Base-by-base conservation (phyloP, 2,329 filamentous ascomycete species). In the Scytalidium lignicola region DNA sequence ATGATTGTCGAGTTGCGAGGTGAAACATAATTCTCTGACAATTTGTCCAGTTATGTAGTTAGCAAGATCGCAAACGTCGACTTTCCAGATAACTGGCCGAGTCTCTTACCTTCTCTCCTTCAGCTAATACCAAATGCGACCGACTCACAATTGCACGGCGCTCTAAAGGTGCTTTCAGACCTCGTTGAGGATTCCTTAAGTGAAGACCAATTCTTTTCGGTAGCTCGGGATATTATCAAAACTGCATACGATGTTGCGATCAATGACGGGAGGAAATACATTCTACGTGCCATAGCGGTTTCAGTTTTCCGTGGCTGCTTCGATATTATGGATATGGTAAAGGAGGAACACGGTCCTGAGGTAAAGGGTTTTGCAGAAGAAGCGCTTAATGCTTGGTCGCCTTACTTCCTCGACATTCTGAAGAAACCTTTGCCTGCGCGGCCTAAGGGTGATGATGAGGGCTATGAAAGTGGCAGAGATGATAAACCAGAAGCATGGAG, bases 11-110 rank as follows among this genome's bases (percentile, higher is more conserved):
- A 22, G 26, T n/a, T 39, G 37, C 23, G 46, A 13, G 6, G 5
- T 37, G 32, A 13, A 37, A 5, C 12, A 37, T 28, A 28, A 7
- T 37, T 13, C 15, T 37, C 48, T 53, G 41, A 53, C 19, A 20
- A 13, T 28, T 21, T n/a, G 18, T 44, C 19, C 50, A 84, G 82
- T 67, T 82, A 78, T 58, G 79, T 86, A 4, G 89, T 96, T 54
- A 92, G 90, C 74, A 97, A 96, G 72, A 95, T 99, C 59, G 93
- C 93, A 49, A 86, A 84, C 55, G 82, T 85, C 62, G 93, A 99
- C 72, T 97, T 95, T 65, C 93, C 93, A 47, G 90, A 96, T 52
- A 80, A 91, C 62, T 99, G 93, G 93, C 90, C 91, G n/a, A 80
- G 82, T 57, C 80, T 99, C 41, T 81, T 99, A 23, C 88, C 90